phyloP scores from a whole-genome alignment of 139 green algal genomes.

The Haematococcus lacustris region DNA sequence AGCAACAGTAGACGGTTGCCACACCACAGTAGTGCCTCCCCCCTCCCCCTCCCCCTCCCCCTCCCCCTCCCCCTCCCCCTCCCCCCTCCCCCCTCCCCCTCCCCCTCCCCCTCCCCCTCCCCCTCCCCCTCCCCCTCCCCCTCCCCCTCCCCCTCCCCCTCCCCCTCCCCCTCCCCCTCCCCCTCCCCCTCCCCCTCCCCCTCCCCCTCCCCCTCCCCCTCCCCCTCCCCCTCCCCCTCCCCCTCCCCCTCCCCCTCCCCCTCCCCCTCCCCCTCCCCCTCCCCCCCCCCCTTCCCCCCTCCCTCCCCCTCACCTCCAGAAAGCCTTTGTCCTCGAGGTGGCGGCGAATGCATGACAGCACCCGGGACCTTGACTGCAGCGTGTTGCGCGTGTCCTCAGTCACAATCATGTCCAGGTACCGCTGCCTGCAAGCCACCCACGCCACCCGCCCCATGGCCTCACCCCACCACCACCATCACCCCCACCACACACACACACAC shows the following conservation, averaged over 20 bases:
- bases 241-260: neutral
- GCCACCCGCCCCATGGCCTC: neutral
- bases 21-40: neutral
- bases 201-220: neutral
- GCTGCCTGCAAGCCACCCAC: no score
- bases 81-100: neutral
- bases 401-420: slow-evolving; percentile 96
- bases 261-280: neutral
- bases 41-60: neutral
- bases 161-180: neutral
- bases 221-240: no score
- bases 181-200: slow-evolving; percentile 34
- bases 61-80: neutral
- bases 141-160: neutral
- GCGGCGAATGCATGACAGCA: slow-evolving; percentile 69
- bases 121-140: neutral
- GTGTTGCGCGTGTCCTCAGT: slow-evolving; percentile 72
- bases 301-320: slow-evolving; percentile 44
- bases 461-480: no score
- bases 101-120: neutral
- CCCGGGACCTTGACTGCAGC: slow-evolving; percentile 67
- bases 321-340: slow-evolving; percentile 76
- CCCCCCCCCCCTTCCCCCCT: neutral
- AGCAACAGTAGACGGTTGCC: neutral
- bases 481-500: no score